These are phyloP conservation scores for Acmispon strigosus DNA, from an alignment of 306 rosid species.

Conservation along the genomic window DNA sequence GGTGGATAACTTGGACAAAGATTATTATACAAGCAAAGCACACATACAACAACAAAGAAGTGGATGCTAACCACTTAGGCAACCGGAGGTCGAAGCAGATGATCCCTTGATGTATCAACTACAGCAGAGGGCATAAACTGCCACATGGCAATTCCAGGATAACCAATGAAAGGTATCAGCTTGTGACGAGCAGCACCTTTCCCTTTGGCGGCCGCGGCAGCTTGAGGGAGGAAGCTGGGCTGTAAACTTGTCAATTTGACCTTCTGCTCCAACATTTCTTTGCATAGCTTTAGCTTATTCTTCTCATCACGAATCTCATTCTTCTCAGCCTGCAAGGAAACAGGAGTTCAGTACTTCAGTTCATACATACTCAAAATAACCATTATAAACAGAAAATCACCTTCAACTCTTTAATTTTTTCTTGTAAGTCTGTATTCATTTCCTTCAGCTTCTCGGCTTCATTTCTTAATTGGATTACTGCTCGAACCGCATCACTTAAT, in stretches of 20 bases:
- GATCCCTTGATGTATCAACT: slow-evolving; percentile 84
- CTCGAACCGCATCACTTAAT: slow-evolving; percentile 65
- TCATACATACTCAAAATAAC: background rate
- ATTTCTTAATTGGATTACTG: slow-evolving; percentile 53
- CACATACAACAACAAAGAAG: slow-evolving; percentile 12
- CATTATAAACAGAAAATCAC: slow-evolving; percentile 25
- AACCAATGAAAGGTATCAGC: slow-evolving; percentile 73
- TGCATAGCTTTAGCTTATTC: slow-evolving; percentile 75
- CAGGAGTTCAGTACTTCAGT: background rate
- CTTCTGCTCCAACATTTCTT: slow-evolving; percentile 62
- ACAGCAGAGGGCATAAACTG: slow-evolving; percentile 79
- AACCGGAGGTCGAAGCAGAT: slow-evolving; percentile 88
- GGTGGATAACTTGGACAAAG: background rate
- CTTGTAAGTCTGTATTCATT: slow-evolving; percentile 44
- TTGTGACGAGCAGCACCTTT: slow-evolving; percentile 56
- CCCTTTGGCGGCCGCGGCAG: slow-evolving; percentile 38
- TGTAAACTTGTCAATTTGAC: slow-evolving; percentile 42
- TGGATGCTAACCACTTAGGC: slow-evolving; percentile 48
- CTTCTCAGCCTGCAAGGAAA: slow-evolving; percentile 68
- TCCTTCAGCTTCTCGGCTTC: slow-evolving; percentile 66
- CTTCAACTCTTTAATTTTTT: slow-evolving; percentile 74
- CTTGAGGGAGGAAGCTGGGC: slow-evolving; percentile 50
- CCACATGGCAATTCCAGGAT: slow-evolving; percentile 94
- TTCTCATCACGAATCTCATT: slow-evolving; percentile 92
- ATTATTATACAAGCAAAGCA: slow-evolving; percentile 8